Base-by-base conservation (phyloP, 208 protist genomes). In the Wallacemonas sp. region DNA sequence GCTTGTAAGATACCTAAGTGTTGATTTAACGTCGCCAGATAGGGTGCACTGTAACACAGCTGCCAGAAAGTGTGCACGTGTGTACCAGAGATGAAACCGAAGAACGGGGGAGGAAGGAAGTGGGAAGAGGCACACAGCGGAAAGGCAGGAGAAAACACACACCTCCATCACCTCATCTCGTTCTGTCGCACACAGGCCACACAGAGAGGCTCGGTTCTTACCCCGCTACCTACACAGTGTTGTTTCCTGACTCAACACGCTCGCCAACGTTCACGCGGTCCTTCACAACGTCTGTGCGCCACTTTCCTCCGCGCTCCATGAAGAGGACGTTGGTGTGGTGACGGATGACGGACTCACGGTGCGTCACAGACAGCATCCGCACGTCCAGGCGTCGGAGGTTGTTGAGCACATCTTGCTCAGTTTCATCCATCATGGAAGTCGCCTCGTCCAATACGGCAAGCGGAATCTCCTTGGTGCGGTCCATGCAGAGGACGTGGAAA, bases 401-500 rank as follows among this genome's bases (percentile, higher is more conserved):
- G 66, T 80, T 84, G 41, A 96, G 58, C 16, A 96, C 85, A 49
- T 88, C 81, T 71, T 93, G 78, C 74, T 92, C 85, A 39, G 85
- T 91, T 38, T 93, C 87, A 65, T 93, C 87, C 87, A 96, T 93
- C 87, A 91, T 93, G 9, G 86, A 93, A 4, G 91, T 94, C 1
- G 88, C 79, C 70, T 96, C 91, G 69, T 96, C 91, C 11, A 94
- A 63, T 5, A 96, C 78, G 17, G 80, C 89, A 0, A 95, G 75
- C 0, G 81, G 85, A 17, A 72, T 83, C 34, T 74, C 57, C 44
- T 78, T 72, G 23, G 54, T 77, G 34, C 82, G 77, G 47, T 93
- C 78, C 72, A 85, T 88, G 54, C 49, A 49, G 23, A 96, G 55
- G 3, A 89, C 74, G 47, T 91, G 84, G 67, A 90, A 96, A 74